Evolutionary conservation across 768 basidiomycete genomes (phyloP), one percentile per base, ranked within the genome.

Genomic region (Macrolepiota albuminosa): DNA sequence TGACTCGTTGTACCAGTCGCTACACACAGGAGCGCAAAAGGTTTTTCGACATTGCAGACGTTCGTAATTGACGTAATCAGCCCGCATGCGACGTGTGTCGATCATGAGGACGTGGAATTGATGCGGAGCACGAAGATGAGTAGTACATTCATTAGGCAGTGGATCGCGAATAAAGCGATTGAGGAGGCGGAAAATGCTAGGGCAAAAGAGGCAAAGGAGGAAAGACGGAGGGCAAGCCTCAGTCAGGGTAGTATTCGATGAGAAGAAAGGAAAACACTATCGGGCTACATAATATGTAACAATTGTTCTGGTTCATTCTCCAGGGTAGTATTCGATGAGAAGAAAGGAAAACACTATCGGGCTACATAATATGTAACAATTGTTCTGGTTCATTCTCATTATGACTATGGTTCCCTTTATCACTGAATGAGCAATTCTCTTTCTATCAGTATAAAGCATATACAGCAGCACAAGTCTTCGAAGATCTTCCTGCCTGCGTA

Each of bases 41-140:
- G 63, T 7, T 75, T 96, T 2, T 82, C 86, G 5, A 64, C 81
- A 2, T 81, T 96, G 48, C 72, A 82, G 51, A 81, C 84, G 0
- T 91, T 87, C 69, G 78, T 93, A 42, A 96, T 98, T 67, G 91
- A 95, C 70, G 93, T 98, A 63, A 94, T 98, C 60, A 92, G 90
- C 0, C 73, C 87, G 48, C 81, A 81, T 36, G 79, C 78, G 4
- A 73, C 81, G 21, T 83, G 76, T 57, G 72, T 91, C 29, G 85
- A 85, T 52, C 79, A 81, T 52, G 82, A 81, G 24, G 91, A 95
- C 68, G 81, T 83, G 18, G 84, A 86, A 57, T 72, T 81, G 68
- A 72, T 95, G 59, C 88, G 87, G 69, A 79, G 83, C 63, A 82
- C 86, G 33, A 99, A 99, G 79, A 86, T 98, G 83, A 94, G 97